phyloP scores from a whole-genome alignment of 148 eudicot species.

The Fagopyrum homotropicum region DNA sequence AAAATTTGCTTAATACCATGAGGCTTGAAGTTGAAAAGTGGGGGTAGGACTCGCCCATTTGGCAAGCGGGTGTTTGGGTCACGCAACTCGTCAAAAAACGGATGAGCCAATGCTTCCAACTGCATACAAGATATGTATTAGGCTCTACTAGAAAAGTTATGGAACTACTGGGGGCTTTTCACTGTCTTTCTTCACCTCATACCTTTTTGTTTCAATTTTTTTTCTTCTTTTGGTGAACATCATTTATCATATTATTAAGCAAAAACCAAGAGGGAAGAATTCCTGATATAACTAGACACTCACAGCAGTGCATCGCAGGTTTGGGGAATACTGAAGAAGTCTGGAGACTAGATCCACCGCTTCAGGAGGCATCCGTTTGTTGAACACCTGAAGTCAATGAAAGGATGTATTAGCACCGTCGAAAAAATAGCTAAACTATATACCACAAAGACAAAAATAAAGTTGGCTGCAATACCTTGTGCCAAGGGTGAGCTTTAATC shows the following conservation, averaged over 20 bases:
- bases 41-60: constrained; percentile 27
- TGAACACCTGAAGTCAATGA: constrained; percentile 25
- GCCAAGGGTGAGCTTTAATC: constrained; percentile 12
- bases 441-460: neutral
- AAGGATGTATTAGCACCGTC: neutral
- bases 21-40: constrained; percentile 13
- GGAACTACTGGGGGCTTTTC: neutral
- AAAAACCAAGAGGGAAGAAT: neutral
- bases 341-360: constrained; percentile 45
- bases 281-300: constrained; percentile 14
- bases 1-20: neutral
- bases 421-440: neutral
- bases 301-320: constrained; percentile 39
- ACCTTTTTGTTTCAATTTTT: neutral
- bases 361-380: constrained; percentile 38
- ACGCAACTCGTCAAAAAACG: constrained; percentile 64
- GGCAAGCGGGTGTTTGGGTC: constrained; percentile 62
- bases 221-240: neutral
- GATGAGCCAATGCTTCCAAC: constrained; percentile 63
- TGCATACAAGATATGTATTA: constrained; percentile 19
- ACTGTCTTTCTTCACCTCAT: neutral
- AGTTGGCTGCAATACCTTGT: constrained; percentile 8
- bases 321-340: constrained; percentile 43
- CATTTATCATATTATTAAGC: neutral
- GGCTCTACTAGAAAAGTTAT: neutral